Conservation (phyloP, 148 eudicot species). For the Vaccinium corymbosum region DNA sequence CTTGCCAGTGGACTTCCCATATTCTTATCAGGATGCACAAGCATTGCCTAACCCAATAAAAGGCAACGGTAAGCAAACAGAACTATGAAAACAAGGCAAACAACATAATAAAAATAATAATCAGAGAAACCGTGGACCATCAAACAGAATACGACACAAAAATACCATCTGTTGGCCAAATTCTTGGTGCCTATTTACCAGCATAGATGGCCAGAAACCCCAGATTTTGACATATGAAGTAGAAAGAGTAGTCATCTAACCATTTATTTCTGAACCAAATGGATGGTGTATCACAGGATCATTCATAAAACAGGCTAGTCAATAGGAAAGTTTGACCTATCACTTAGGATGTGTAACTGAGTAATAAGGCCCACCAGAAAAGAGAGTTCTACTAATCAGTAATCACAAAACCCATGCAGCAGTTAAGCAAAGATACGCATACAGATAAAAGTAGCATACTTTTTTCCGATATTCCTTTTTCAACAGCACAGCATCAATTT, state of each 20-base stretch:
- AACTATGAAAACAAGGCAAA: not conserved
- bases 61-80: conserved; percentile 3
- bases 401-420: not conserved
- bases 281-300: not conserved
- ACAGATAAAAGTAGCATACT: conserved; percentile 33
- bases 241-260: not conserved
- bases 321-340: not conserved
- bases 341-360: not conserved
- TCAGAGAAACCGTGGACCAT: not conserved
- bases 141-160: not conserved
- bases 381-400: not conserved
- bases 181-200: not conserved
- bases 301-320: not conserved
- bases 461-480: conserved; percentile 93
- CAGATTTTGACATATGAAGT: not conserved
- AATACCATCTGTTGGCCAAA: not conserved
- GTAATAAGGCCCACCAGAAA: not conserved
- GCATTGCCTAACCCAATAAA: conserved; percentile 75
- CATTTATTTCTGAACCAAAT: not conserved
- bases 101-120: not conserved
- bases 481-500: conserved; percentile 58
- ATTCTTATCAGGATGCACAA: conserved; percentile 99
- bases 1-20: conserved; percentile 95
- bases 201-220: not conserved
- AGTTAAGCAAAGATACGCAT: not conserved